Conservation (phyloP, 495 filamentous ascomycete species). For the Annulohypoxylon moriforme region DNA sequence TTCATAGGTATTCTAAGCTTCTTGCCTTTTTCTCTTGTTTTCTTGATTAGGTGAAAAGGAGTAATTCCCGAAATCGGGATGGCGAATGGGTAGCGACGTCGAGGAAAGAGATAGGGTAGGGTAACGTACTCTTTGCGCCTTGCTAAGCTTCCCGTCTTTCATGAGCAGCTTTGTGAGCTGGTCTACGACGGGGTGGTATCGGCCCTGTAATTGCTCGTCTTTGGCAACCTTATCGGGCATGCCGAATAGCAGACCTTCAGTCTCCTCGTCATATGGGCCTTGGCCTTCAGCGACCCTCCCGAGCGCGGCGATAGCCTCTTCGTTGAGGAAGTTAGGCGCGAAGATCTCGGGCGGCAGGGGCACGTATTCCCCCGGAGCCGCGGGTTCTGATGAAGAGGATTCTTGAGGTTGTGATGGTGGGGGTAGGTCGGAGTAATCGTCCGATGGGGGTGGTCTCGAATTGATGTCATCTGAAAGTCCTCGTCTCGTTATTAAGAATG, state of each 20-base stretch:
- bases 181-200: slow-evolving; percentile 83
- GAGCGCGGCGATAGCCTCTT: slow-evolving; percentile 51
- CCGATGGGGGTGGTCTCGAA: slow-evolving; percentile 21
- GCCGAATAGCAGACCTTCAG: slow-evolving; percentile 76
- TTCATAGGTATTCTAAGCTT: neutral
- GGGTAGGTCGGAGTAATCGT: slow-evolving; percentile 7
- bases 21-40: neutral
- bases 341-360: slow-evolving; percentile 38
- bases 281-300: slow-evolving; percentile 38
- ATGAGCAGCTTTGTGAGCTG: slow-evolving; percentile 93
- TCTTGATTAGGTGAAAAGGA: neutral
- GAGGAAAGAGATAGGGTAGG: slow-evolving; percentile 5
- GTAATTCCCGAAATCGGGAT: neutral
- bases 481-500: slow-evolving; percentile 30
- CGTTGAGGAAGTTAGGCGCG: slow-evolving; percentile 50
- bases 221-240: slow-evolving; percentile 73
- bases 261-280: slow-evolving; percentile 16
- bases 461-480: slow-evolving; percentile 36
- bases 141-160: slow-evolving; percentile 84
- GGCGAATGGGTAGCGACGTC: neutral
- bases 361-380: slow-evolving; percentile 13
- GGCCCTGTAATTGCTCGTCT: slow-evolving; percentile 71
- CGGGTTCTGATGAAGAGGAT: slow-evolving; percentile 4
- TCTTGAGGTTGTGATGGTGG: slow-evolving; percentile 10
- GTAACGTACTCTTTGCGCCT: slow-evolving; percentile 79